A percentile compares a stretch with the other conserved stretches of the same genome.
Evolutionary conservation across 805 yeast species (phyloP).

Genomic region (Cyberlindnera sargentensis): DNA sequence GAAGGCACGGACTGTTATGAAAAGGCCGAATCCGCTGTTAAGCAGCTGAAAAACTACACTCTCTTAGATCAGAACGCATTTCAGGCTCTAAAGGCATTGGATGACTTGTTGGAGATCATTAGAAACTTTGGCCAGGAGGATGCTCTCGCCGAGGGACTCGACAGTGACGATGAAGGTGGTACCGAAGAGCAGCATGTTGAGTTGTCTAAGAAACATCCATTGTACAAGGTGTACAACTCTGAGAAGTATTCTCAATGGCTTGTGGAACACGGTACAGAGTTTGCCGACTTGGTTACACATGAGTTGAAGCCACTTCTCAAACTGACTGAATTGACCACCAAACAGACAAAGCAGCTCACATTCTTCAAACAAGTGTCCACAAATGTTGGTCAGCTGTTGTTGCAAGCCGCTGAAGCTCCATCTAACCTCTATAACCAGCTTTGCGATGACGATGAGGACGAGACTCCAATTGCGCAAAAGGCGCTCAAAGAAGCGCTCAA

Average conservation of each 20-base stretch:
- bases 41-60: constrained; percentile 21
- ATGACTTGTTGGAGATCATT: constrained; percentile 62
- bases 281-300: constrained; percentile 16
- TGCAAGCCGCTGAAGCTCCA: constrained; percentile 61
- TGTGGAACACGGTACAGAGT: constrained; percentile 19
- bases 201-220: constrained; percentile 48
- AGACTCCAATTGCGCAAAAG: constrained; percentile 25
- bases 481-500: constrained; percentile 45
- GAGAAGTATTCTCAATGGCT: constrained; percentile 48
- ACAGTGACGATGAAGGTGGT: constrained; percentile 44
- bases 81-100: constrained; percentile 50
- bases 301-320: constrained; percentile 9
- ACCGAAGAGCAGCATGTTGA: constrained; percentile 29
- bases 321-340: constrained; percentile 10
- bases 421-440: constrained; percentile 51
- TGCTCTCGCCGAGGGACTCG: constrained; percentile 49
- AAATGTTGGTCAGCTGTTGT: constrained; percentile 53
- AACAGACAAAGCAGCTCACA: constrained; percentile 14
- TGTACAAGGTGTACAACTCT: constrained; percentile 33
- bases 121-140: constrained; percentile 55
- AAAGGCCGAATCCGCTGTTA: constrained; percentile 28
- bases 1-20: constrained; percentile 41
- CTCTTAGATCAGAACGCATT: constrained; percentile 36
- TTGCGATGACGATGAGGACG: constrained; percentile 26
- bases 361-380: constrained; percentile 37